Percentiles rank a stretch among this genome's conserved stretches.
phyloP scores from a whole-genome alignment of 129 eudicot species.

The Apium graveolens region DNA sequence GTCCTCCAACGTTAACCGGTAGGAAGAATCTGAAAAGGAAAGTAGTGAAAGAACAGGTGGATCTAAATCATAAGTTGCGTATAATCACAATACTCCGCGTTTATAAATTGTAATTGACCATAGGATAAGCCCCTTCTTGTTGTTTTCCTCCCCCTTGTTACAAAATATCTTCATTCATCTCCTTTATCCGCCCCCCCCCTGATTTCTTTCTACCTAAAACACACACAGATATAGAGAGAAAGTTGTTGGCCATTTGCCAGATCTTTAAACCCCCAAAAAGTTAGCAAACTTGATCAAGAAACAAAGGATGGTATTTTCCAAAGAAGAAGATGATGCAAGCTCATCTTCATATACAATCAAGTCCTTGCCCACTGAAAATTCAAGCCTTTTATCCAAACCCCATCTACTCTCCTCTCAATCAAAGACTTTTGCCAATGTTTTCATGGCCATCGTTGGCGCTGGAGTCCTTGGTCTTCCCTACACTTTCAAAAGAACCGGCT shows the following conservation, averaged over 20 bases:
- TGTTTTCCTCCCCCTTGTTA: too few relatives aligned
- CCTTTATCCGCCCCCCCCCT: too few relatives aligned
- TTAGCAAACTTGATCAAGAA: not conserved
- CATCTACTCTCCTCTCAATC: slow-evolving; percentile 36
- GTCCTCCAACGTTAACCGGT: too few relatives aligned
- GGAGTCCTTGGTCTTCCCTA: slow-evolving; percentile 84
- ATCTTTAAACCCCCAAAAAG: not conserved
- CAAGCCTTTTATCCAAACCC: slow-evolving; percentile 28
- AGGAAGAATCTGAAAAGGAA: too few relatives aligned
- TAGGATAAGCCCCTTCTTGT: too few relatives aligned
- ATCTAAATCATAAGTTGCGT: too few relatives aligned
- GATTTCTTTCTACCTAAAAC: too few relatives aligned
- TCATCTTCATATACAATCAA: slow-evolving; percentile 36
- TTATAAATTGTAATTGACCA: too few relatives aligned
- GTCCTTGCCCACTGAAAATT: slow-evolving; percentile 28
- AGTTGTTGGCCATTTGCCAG: not conserved
- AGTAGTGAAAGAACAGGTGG: too few relatives aligned
- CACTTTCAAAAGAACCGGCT: slow-evolving; percentile 65
- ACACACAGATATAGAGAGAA: too few relatives aligned
- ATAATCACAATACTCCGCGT: too few relatives aligned
- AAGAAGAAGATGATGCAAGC: slow-evolving; percentile 47
- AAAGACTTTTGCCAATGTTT: slow-evolving; percentile 73
- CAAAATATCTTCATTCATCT: too few relatives aligned
- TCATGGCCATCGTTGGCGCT: slow-evolving; percentile 77
- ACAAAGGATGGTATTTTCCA: slow-evolving; percentile 31